These are phyloP conservation scores for Aspergillus felis DNA, from an alignment of 2,329 filamentous ascomycete genomes.

Conservation along the genomic window DNA sequence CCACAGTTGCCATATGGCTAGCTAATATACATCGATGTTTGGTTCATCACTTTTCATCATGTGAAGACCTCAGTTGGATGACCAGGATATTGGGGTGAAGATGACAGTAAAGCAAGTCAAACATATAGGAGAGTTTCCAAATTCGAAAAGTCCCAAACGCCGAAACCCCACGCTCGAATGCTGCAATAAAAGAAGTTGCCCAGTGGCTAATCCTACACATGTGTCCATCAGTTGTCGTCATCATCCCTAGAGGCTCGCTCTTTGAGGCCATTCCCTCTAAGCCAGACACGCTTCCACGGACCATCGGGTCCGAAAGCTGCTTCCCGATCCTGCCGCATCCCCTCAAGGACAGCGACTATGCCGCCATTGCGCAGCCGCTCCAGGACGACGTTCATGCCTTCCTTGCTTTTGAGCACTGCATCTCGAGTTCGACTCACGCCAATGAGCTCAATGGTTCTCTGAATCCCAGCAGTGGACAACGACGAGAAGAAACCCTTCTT, in stretches of 20 bases:
- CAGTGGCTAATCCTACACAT: not conserved
- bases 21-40: conserved; percentile 18
- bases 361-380: conserved; percentile 62
- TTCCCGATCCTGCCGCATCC: conserved; percentile 62
- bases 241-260: conserved; percentile 23
- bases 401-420: conserved; percentile 59
- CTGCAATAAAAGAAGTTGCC: conserved; percentile 1
- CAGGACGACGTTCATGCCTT: conserved; percentile 65
- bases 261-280: conserved; percentile 29
- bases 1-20: not conserved
- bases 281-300: conserved; percentile 42
- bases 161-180: conserved; percentile 24
- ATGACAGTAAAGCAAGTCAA: conserved; percentile 7
- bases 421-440: conserved; percentile 58
- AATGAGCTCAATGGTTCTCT: conserved; percentile 62
- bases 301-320: conserved; percentile 35
- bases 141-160: conserved; percentile 17
- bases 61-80: conserved; percentile 15
- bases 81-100: conserved; percentile 6
- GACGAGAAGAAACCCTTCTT: conserved; percentile 57
- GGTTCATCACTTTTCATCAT: conserved; percentile 12
- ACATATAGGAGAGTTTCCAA: conserved; percentile 20
- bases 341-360: conserved; percentile 65
- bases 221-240: conserved; percentile 22
- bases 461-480: conserved; percentile 57